Conservation (phyloP, 2,329 filamentous ascomycete species). For the Corinectria fuckeliana region DNA sequence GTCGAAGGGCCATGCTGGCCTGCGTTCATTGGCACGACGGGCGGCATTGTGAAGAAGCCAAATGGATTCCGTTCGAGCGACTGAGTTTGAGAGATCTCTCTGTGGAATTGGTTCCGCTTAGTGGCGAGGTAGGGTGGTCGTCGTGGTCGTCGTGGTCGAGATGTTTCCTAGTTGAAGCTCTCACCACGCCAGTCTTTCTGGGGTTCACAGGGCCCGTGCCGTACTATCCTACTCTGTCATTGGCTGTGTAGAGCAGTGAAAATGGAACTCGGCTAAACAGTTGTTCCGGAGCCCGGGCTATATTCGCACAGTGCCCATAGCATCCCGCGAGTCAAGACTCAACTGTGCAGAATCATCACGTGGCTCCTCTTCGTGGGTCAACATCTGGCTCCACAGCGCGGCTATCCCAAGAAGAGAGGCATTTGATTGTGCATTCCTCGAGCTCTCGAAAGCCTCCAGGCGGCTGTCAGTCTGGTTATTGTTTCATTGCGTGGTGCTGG, state of each 20-base stretch:
- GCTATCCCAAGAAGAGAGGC: conserved; percentile 29
- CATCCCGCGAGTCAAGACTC: conserved; percentile 7
- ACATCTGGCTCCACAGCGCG: conserved; percentile 34
- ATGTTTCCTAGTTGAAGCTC: conserved; percentile 17
- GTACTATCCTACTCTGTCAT: conserved; percentile 29
- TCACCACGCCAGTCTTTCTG: conserved; percentile 13
- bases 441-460: conserved; percentile 12
- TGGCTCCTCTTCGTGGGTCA: conserved; percentile 43
- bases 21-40: conserved; percentile 48
- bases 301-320: conserved; percentile 37
- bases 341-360: conserved; percentile 46
- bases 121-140: background rate
- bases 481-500: conserved; percentile 28
- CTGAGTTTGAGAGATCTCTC: background rate
- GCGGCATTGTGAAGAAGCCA: conserved; percentile 45
- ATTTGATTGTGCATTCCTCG: conserved; percentile 32
- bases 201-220: background rate
- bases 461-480: conserved; percentile 3
- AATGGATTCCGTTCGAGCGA: background rate
- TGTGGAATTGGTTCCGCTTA: background rate
- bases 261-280: conserved; percentile 35
- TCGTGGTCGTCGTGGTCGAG: background rate
- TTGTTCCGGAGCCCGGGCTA: conserved; percentile 34
- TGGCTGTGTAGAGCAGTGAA: conserved; percentile 25
- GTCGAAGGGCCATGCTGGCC: conserved; percentile 57